These are phyloP conservation scores for Elaeis guineensis DNA, from an alignment of 176 grass and related monocot genomes.

Conservation along the genomic window DNA sequence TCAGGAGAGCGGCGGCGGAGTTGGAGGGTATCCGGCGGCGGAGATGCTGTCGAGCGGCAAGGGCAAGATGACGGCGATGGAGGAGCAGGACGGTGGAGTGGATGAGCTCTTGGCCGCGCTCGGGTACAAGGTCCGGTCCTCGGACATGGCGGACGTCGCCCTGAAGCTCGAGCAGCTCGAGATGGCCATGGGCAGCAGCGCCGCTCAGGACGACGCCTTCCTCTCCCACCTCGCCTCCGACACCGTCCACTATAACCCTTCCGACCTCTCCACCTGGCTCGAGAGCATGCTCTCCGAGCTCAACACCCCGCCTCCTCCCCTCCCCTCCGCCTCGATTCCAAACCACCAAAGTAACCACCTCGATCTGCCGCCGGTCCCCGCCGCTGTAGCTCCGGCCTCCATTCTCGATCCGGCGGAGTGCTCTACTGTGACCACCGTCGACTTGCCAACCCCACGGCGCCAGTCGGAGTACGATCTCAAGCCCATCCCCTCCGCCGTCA, in stretches of 20 bases:
- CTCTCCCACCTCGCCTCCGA: constrained; percentile 58
- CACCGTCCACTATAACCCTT: constrained; percentile 81
- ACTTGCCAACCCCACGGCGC: no score
- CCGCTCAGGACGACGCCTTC: not conserved
- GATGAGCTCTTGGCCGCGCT: constrained; percentile 84
- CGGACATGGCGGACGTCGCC: constrained; percentile 95
- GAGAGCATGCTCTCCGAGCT: constrained; percentile 90
- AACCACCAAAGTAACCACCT: no score
- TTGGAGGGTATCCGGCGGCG: constrained; percentile 17
- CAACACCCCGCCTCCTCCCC: constrained; percentile 53
- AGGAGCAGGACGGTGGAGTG: constrained; percentile 50
- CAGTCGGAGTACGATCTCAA: constrained; percentile 23
- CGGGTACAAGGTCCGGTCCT: constrained; percentile 89
- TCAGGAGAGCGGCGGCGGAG: constrained; percentile 40
- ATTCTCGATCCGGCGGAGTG: constrained; percentile 26
- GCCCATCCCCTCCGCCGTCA: constrained; percentile 22
- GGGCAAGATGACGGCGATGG: constrained; percentile 32
- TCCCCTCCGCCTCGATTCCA: constrained; percentile 20
- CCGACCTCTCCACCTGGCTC: constrained; percentile 70
- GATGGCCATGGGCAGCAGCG: constrained; percentile 58
- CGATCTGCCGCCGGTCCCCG: constrained; percentile 13
- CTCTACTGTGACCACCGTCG: constrained; percentile 27
- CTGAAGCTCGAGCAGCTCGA: constrained; percentile 98
- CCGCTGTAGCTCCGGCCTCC: constrained; percentile 12
- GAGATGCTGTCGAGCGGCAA: constrained; percentile 1